Conservation (phyloP, 257 asterid genomes). For the Solanum pinnatisectum region DNA sequence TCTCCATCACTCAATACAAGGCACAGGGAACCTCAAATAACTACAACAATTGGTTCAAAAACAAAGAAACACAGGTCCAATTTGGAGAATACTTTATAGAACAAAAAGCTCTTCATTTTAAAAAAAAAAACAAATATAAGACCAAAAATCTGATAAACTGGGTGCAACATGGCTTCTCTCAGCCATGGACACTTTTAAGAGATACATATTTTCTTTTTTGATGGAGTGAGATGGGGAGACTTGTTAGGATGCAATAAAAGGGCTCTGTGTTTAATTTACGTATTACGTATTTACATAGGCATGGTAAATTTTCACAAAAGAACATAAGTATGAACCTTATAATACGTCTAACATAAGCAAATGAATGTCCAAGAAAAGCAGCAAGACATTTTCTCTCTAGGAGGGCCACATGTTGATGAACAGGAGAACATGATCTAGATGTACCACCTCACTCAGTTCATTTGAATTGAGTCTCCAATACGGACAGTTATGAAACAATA, state of each 20-base stretch:
- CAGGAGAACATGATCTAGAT: neutral
- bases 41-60: neutral
- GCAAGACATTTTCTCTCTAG: neutral
- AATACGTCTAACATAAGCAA: neutral
- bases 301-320: neutral
- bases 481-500: neutral
- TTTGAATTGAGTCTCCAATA: neutral
- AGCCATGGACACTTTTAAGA: neutral
- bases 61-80: neutral
- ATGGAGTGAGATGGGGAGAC: neutral
- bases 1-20: neutral
- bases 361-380: neutral
- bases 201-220: neutral
- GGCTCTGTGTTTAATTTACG: conserved; percentile 19
- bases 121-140: neutral
- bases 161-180: neutral
- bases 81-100: neutral
- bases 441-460: neutral
- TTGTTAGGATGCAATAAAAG: neutral
- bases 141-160: neutral
- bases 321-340: neutral
- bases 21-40: neutral
- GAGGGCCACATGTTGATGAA: neutral
- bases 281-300: conserved; percentile 28
- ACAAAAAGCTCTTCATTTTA: neutral